Evolutionary conservation across 2,329 filamentous ascomycete genomes (phyloP).

Genomic region (Diaporthe nobilis): DNA sequence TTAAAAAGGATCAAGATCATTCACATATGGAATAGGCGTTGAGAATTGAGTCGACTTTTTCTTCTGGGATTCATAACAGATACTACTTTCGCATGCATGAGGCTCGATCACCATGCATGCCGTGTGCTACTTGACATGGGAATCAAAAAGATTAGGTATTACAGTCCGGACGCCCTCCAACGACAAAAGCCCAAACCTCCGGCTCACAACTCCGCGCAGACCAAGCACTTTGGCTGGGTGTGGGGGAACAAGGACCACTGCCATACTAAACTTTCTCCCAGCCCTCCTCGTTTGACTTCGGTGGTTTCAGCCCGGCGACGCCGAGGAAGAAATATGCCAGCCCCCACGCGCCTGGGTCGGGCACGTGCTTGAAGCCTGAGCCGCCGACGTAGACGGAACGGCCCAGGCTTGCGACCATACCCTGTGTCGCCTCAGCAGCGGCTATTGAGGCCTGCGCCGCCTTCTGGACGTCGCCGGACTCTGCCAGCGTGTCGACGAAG

Average conservation of each 20-base stretch:
- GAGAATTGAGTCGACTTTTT: slow-evolving; percentile 41
- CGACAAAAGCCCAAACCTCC: slow-evolving; percentile 25
- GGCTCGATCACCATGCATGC: slow-evolving; percentile 19
- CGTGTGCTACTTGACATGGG: slow-evolving; percentile 25
- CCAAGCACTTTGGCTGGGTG: slow-evolving; percentile 5
- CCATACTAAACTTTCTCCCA: slow-evolving; percentile 49
- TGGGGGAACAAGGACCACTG: background rate
- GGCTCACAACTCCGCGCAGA: slow-evolving; percentile 35
- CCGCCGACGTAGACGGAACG: slow-evolving; percentile 87
- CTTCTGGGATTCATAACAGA: slow-evolving; percentile 31
- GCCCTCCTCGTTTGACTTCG: slow-evolving; percentile 52
- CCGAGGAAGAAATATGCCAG: slow-evolving; percentile 87
- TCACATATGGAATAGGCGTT: slow-evolving; percentile 44
- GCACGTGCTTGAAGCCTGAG: slow-evolving; percentile 78
- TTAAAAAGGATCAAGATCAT: slow-evolving; percentile 41
- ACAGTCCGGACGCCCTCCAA: slow-evolving; percentile 32
- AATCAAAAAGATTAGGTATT: slow-evolving; percentile 19
- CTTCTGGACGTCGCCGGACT: slow-evolving; percentile 75
- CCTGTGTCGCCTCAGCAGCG: slow-evolving; percentile 87
- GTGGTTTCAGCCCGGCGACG: slow-evolving; percentile 70
- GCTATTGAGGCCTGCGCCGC: slow-evolving; percentile 82
- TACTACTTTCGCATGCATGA: slow-evolving; percentile 19
- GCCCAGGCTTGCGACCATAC: slow-evolving; percentile 91
- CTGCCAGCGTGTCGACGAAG: slow-evolving; percentile 81
- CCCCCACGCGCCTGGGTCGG: slow-evolving; percentile 78